Base-by-base conservation (phyloP, 768 basidiomycete genomes). In the Auricularia auricula-judae region DNA sequence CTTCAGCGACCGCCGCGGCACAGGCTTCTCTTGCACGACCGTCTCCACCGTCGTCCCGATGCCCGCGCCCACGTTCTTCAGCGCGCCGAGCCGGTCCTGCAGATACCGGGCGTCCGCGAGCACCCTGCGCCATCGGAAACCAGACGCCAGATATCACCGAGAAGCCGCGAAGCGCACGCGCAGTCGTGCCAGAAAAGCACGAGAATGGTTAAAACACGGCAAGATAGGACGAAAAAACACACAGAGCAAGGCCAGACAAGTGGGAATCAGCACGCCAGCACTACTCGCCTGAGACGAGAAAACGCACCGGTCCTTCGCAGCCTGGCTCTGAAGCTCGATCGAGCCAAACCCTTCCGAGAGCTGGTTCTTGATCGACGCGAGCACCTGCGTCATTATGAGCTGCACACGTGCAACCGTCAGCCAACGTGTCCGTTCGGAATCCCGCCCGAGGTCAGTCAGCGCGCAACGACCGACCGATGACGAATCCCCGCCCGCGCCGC, bases 321-420 rank as follows among this genome's bases (percentile, higher is more conserved):
- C 90, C 65, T 85, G 84, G 70, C 82, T 84, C 63, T 87, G 91
- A 36, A 98, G 78, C 68, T 94, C 91, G 64, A 97, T 85, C 71
- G 82, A 85, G 62, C 80, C 79, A 74, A 88, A 96, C 72, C 94
- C 93, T 71, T 95, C 92, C 44, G 87, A 87, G 23, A 99, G 79
- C 42, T 91, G 85, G 76, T 92, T 87, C 74, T 93, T 93, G 75
- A 98, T 94, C 14, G 92, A 87, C 21, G 90, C 90, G 66, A 98
- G 88, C 14, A 98, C 97, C 72, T 98, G 92, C 42, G 86, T 84
- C 91, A 98, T 95, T 72, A 99, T 93, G 73, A 83, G 84, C 91
- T 97, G 56, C 56, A 59, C 5, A 59, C 23, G 34, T 29, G 56
- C 56, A 34, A 35, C 10, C 23, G 12, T 23, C 56, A 51, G 21